Evolutionary conservation across 345 rosid genomes (phyloP), one percentile per base, ranked within the genome.

Genomic region (Populus euphratica): DNA sequence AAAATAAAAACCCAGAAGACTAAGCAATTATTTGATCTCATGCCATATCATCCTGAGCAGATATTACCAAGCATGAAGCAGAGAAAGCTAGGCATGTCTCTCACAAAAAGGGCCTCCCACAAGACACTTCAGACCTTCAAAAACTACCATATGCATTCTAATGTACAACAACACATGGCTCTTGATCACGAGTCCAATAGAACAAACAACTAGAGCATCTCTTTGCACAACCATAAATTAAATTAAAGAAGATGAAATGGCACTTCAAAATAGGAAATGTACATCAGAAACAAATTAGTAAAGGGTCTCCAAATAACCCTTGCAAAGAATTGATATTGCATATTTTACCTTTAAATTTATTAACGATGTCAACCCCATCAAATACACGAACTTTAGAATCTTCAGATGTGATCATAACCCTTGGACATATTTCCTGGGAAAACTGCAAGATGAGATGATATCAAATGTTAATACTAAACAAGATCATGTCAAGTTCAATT

Each of bases 321-420:
- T 41, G 11, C 11, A 59, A 10, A 10, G 29, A n/a, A 9, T 56
- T 56, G 11, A 56, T 56, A 56, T 8, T 8, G 11, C 39, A 68
- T 20, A 11, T 3, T 33, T 11, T 84, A 92, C 99, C 96, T 93
- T 84, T 90, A 79, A 86, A 92, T 83, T 93, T 92, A 56, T 75
- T 82, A 27, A 92, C 78, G 5, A 93, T 69, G 29, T 89, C 88
- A 10, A 83, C 67, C 67, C 90, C 92, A 39, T 95, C 91, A 29
- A 90, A 82, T 33, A 95, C 85, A 5, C 91, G 86, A 43, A 95
- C 61, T 56, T 88, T 95, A 35, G 93, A 91, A 80, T 93, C 97
- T 59, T 93, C 97, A 7, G 94, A 92, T 13, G 94, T 80, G 66
- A 93, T 87, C 92, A 95, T 76, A 29, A 91, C 68, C 84, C 86